Evolutionary conservation across 352 stramenopile genomes (phyloP).

Genomic region (Phytophthora sp.): DNA sequence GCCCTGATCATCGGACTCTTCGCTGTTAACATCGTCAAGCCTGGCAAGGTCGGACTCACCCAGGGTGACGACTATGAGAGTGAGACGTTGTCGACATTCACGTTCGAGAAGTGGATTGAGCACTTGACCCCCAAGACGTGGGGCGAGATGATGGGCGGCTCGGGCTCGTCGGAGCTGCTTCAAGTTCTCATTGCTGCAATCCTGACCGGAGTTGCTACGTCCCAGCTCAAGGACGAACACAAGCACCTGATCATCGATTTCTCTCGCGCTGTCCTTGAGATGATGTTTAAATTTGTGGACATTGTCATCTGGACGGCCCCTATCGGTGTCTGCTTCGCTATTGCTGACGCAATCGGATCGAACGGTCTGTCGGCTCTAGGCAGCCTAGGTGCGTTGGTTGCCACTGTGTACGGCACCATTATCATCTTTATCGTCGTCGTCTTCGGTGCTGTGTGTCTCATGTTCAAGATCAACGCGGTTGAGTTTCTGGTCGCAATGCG

Average conservation of each 20-base stretch:
- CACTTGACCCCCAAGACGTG: slow-evolving; percentile 73
- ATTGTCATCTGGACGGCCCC: slow-evolving; percentile 72
- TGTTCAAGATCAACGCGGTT: slow-evolving; percentile 54
- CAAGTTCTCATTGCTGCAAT: slow-evolving; percentile 61
- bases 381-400: slow-evolving; percentile 47
- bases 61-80: slow-evolving; percentile 45
- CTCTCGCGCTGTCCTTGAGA: slow-evolving; percentile 52
- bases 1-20: slow-evolving; percentile 56
- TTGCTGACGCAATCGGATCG: slow-evolving; percentile 54
- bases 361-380: slow-evolving; percentile 54
- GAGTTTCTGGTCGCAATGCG: slow-evolving; percentile 58
- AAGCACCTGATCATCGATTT: slow-evolving; percentile 57
- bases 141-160: slow-evolving; percentile 72
- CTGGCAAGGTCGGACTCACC: slow-evolving; percentile 46
- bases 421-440: slow-evolving; percentile 57
- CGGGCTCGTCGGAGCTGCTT: slow-evolving; percentile 58
- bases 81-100: slow-evolving; percentile 32
- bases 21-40: slow-evolving; percentile 62
- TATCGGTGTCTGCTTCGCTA: slow-evolving; percentile 62
- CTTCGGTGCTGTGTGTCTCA: slow-evolving; percentile 45
- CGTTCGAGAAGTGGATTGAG: slow-evolving; percentile 59
- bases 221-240: slow-evolving; percentile 37
- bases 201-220: slow-evolving; percentile 48
- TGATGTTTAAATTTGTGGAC: slow-evolving; percentile 76
- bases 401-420: slow-evolving; percentile 55